These are phyloP conservation scores for Selaginella tamariscina DNA, from an alignment of 75 land plant genomes.

Conservation along the genomic window DNA sequence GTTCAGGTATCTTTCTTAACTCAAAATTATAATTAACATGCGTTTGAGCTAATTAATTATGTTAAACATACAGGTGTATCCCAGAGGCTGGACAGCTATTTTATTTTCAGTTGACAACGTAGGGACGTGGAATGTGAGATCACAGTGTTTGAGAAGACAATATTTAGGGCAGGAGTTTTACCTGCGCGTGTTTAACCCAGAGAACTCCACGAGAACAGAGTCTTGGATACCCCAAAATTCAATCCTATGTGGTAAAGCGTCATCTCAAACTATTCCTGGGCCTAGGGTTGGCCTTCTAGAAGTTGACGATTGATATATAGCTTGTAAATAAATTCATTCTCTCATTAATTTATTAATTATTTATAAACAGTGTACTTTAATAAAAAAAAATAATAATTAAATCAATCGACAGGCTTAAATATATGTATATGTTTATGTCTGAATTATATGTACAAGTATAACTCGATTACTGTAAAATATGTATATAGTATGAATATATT, in stretches of 20 bases:
- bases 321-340: too few species aligned
- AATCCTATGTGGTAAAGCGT: constrained; percentile 2
- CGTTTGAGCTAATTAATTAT: neutral
- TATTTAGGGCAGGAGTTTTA: constrained; percentile 5
- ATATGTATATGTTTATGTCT: too few species aligned
- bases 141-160: neutral
- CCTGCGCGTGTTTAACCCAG: neutral
- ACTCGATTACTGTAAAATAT: too few species aligned
- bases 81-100: neutral
- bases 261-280: neutral
- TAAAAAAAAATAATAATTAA: too few species aligned
- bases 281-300: too few species aligned
- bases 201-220: constrained; percentile 1
- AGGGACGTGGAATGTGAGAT: constrained; percentile 9
- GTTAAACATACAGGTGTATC: constrained; percentile 4
- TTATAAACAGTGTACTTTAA: too few species aligned
- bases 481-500: too few species aligned
- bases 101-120: neutral
- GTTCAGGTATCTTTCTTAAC: neutral
- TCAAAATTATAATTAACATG: neutral
- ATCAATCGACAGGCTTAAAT: too few species aligned
- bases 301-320: too few species aligned
- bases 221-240: neutral
- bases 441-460: too few species aligned
- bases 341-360: too few species aligned